A percentile compares a stretch with the other conserved stretches of the same genome.
Conservation (phyloP, 331 rosid species). For the Pyrus hybrid region DNA sequence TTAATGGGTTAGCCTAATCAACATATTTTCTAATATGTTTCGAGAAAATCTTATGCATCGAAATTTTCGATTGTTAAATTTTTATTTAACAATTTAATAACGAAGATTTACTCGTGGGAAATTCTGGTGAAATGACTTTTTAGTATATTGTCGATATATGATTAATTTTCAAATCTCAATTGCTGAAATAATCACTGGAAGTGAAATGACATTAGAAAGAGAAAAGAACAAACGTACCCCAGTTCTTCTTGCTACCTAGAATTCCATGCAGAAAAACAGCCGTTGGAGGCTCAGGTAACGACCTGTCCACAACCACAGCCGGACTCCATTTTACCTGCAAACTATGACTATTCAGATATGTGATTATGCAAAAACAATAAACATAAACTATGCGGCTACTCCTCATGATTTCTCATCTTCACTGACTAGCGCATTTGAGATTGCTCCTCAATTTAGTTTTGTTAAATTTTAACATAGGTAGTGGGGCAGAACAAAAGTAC, state of each 20-base stretch:
- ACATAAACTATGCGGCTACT: not conserved
- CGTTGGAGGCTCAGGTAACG: conserved; percentile 74
- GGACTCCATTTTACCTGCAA: conserved; percentile 90
- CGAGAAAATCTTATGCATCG: no score
- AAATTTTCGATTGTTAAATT: no score
- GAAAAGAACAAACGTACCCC: conserved; percentile 20
- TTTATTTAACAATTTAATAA: no score
- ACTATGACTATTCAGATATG: not conserved
- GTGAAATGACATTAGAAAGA: not conserved
- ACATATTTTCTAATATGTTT: no score
- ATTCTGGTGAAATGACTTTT: no score
- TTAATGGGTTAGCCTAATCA: no score
- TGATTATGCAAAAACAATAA: not conserved
- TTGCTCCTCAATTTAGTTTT: not conserved
- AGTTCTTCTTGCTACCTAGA: conserved; percentile 83
- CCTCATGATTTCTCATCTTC: not conserved
- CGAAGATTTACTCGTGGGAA: no score
- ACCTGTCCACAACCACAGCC: conserved; percentile 46
- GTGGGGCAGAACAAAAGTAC: not conserved
- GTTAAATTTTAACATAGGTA: not conserved
- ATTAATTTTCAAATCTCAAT: no score
- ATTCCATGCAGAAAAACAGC: conserved; percentile 92
- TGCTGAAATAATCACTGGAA: not conserved
- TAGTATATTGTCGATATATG: no score
- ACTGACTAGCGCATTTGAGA: not conserved